Evolutionary conservation across 768 basidiomycete genomes (phyloP).

Genomic region (Boletus vermiculosoides): DNA sequence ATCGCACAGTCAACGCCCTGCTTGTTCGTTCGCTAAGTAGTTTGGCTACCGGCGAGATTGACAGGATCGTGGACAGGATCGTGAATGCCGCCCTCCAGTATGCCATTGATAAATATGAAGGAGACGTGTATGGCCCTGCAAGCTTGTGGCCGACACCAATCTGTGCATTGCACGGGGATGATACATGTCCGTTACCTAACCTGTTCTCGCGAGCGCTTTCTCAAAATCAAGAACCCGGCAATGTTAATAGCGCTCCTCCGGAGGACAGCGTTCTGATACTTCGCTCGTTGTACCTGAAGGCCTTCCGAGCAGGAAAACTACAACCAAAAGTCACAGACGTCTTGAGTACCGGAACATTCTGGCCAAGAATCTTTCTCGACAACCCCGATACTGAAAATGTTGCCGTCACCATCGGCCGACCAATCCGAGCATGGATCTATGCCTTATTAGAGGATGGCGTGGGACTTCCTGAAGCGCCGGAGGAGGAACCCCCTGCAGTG

Average conservation of each 20-base stretch:
- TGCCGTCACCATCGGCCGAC: conserved; percentile 57
- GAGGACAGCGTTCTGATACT: conserved; percentile 30
- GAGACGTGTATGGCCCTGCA: conserved; percentile 36
- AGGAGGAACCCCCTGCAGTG: conserved; percentile 4
- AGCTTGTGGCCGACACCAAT: conserved; percentile 54
- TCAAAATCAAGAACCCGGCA: conserved; percentile 23
- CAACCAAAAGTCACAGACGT: conserved; percentile 58
- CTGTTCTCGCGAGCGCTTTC: conserved; percentile 46
- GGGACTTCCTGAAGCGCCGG: conserved; percentile 48
- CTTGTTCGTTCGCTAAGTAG: conserved; percentile 46
- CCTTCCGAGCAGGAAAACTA: conserved; percentile 60
- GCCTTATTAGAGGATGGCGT: conserved; percentile 66
- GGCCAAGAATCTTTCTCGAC: conserved; percentile 75
- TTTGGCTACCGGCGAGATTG: conserved; percentile 62
- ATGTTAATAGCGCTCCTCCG: background rate
- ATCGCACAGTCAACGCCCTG: conserved; percentile 59
- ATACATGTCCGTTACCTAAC: conserved; percentile 53
- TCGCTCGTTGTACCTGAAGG: conserved; percentile 53
- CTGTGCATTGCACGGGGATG: conserved; percentile 62
- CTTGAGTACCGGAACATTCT: conserved; percentile 61
- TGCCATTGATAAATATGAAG: conserved; percentile 62
- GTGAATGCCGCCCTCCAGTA: conserved; percentile 77
- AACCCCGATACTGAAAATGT: conserved; percentile 73
- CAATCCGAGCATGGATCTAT: conserved; percentile 64
- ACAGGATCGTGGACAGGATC: conserved; percentile 61